Evolutionary conservation across 805 yeast species (phyloP), one percentile per base, ranked within the genome.

Genomic region (Saccharomycopsis oosterbeekiorum): DNA sequence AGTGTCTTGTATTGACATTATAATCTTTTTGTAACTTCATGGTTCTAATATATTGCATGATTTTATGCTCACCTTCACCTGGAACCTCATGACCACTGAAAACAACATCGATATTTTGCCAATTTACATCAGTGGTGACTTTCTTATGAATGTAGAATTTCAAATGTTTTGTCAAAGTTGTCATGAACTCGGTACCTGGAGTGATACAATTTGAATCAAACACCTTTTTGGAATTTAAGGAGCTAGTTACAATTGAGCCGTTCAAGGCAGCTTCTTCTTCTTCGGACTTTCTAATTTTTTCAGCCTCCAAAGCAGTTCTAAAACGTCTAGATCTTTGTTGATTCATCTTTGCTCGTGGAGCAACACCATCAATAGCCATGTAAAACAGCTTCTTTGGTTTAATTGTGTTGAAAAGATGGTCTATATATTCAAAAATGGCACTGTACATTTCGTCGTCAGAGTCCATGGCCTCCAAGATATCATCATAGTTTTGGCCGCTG

Each of bases 301-400:
- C 96, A 1, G 97, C 97, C 70, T 93, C 98, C 68, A 84, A 80
- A 0, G 97, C 98, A 37, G 97, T 85, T 73, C 97, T 80, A 73
- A 93, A 93, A 75, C 99, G 84, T 78, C 99, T 85, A 0, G 97
- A 84, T 75, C 99, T 83, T 74, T 93, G 99, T 74, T 93, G 98
- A 71, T 93, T 93, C 97, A 93, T 92, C 71, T 93, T 93, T 11
- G 99, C 99, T 71, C 99, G 79, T 51, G 99, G 99, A 0, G 99
- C 99, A 58, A 93, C 98, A 71, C 99, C 99, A 75, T 93, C 99
- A 68, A 93, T 89, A 2, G 99, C 98, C 97, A 93, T 91, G 71
- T 87, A 92, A 67, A 93, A 89, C 14, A 86, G 83, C 70, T 89
- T 81, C 68, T 88, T 80, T 9, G 99, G 99, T 71, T 85, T 84